phyloP scores from a whole-genome alignment of 306 rosid species.

The Castanospermum australe region DNA sequence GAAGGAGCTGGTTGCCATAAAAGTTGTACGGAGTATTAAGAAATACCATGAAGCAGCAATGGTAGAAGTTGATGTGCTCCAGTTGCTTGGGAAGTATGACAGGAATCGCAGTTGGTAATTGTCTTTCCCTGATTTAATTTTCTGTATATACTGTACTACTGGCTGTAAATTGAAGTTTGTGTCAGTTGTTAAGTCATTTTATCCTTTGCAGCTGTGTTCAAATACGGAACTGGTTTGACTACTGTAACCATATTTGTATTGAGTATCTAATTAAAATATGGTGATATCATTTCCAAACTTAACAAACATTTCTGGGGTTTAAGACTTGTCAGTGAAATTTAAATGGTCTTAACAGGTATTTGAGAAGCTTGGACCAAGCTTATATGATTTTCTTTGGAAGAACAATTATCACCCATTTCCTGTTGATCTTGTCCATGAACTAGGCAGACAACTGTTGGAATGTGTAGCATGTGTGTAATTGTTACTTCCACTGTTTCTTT shows the following conservation, averaged over 20 bases:
- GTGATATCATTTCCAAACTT: conserved; percentile 64
- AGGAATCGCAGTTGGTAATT: conserved; percentile 64
- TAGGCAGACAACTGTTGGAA: conserved; percentile 88
- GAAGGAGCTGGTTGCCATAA: conserved; percentile 67
- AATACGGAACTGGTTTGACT: conserved; percentile 90
- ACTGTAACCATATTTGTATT: conserved; percentile 88
- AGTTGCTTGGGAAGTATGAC: conserved; percentile 67
- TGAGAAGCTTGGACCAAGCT: conserved; percentile 94
- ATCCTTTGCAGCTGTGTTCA: conserved; percentile 92
- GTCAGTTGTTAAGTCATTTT: conserved; percentile 52
- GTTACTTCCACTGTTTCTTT: conserved; percentile 42
- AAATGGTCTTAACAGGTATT: conserved; percentile 79
- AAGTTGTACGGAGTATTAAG: conserved; percentile 64
- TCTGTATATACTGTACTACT: not conserved
- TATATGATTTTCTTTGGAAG: conserved; percentile 86
- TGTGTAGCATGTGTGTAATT: conserved; percentile 88
- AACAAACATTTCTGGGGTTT: conserved; percentile 47
- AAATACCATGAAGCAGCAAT: conserved; percentile 77
- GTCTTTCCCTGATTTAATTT: not conserved
- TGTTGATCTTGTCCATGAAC: conserved; percentile 84
- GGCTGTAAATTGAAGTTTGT: conserved; percentile 9
- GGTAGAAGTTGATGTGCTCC: conserved; percentile 75
- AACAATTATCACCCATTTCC: conserved; percentile 90
- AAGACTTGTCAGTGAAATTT: conserved; percentile 61
- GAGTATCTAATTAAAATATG: conserved; percentile 58